A percentile compares a stretch with the other conserved stretches of the same genome.
phyloP scores from a whole-genome alignment of 768 basidiomycete genomes.

The Serendipita sp. region DNA sequence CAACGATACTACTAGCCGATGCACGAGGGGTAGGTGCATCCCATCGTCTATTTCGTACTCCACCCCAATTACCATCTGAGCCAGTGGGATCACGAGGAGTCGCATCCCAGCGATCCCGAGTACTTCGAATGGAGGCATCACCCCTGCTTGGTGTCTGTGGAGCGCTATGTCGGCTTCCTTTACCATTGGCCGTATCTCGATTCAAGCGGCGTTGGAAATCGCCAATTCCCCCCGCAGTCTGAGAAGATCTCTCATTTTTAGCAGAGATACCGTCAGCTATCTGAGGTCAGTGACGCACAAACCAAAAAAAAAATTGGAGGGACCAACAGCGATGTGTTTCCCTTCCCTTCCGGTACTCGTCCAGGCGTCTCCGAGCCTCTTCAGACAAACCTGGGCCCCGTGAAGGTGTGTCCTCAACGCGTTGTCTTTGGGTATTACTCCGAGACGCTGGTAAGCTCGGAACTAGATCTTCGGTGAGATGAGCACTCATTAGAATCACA shows the following conservation, averaged over 20 bases:
- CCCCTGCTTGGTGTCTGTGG: constrained; percentile 21
- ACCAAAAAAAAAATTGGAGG: not conserved
- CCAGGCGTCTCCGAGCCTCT: constrained; percentile 48
- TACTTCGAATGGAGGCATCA: not conserved
- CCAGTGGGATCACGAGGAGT: constrained; percentile 39
- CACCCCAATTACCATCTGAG: constrained; percentile 47
- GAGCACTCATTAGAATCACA: not conserved
- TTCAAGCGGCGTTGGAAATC: constrained; percentile 92
- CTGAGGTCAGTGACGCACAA: not conserved
- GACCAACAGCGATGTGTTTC: constrained; percentile 52
- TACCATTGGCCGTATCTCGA: constrained; percentile 42
- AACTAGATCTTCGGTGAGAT: constrained; percentile 30
- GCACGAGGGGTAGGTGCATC: constrained; percentile 72
- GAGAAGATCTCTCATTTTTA: constrained; percentile 35
- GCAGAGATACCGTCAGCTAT: constrained; percentile 58
- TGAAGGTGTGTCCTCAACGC: constrained; percentile 85
- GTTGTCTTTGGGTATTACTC: constrained; percentile 44
- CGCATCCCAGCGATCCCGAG: constrained; percentile 33
- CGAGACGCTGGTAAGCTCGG: constrained; percentile 54
- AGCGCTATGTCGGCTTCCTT: constrained; percentile 22
- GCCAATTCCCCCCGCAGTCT: constrained; percentile 64
- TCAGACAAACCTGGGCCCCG: constrained; percentile 83
- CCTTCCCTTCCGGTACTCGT: constrained; percentile 55
- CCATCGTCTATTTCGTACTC: constrained; percentile 41
- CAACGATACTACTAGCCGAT: constrained; percentile 44